Conservation (phyloP, 768 basidiomycete species). For the Erythrobasidium yunnanense region DNA sequence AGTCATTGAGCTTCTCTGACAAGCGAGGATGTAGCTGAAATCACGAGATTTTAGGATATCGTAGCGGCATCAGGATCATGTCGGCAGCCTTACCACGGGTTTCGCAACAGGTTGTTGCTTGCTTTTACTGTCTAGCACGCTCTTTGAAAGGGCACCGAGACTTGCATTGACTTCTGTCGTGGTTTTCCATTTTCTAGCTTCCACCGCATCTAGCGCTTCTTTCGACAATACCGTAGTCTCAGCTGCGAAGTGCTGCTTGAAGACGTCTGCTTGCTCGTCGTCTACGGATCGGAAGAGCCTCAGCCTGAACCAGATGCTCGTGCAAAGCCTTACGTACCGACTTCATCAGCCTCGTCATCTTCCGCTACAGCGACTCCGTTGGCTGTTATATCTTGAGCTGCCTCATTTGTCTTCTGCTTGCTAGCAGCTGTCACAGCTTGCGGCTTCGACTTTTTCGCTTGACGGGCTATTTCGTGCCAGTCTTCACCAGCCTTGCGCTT, state of each 20-base stretch:
- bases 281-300: not conserved
- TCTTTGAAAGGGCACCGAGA: too few relatives aligned
- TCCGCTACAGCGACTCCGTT: too few relatives aligned
- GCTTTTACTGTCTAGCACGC: too few relatives aligned
- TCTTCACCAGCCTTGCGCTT: constrained; percentile 27
- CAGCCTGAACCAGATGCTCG: not conserved
- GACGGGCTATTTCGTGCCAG: constrained; percentile 29
- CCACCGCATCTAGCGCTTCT: not conserved
- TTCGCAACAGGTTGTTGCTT: too few relatives aligned
- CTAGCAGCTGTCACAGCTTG: not conserved
- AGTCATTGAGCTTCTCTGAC: constrained; percentile 28
- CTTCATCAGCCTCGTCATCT: not conserved
- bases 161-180: too few relatives aligned
- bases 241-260: constrained; percentile 21
- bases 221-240: constrained; percentile 9
- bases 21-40: constrained; percentile 32
- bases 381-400: too few relatives aligned
- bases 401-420: not conserved
- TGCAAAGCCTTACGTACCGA: not conserved
- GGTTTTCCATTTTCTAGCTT: not conserved
- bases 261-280: not conserved
- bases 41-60: too few relatives aligned
- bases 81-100: too few relatives aligned
- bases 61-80: too few relatives aligned
- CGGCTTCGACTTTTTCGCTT: constrained; percentile 4